Conservation (phyloP, 306 rosid species). For the Pyrus bretschneideri region DNA sequence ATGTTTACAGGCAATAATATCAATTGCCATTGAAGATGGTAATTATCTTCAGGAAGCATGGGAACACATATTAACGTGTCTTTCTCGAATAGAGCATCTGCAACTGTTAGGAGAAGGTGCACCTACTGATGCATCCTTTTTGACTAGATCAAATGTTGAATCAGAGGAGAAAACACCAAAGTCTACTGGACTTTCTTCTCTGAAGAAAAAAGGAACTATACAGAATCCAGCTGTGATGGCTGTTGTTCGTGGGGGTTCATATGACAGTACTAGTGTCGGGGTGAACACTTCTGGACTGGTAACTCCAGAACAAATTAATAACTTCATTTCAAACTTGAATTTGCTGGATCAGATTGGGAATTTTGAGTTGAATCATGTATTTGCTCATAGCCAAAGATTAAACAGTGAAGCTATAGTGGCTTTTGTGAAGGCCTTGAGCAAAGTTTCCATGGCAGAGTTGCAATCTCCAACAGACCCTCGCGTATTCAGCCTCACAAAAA, state of each 20-base stretch:
- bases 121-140: conserved; percentile 87
- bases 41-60: conserved; percentile 90
- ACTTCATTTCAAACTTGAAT: conserved; percentile 85
- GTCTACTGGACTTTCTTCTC: conserved; percentile 57
- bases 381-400: conserved; percentile 97
- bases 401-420: conserved; percentile 98
- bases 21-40: conserved; percentile 96
- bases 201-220: conserved; percentile 75
- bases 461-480: conserved; percentile 99
- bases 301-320: conserved; percentile 81
- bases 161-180: conserved; percentile 60
- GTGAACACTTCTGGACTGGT: conserved; percentile 68
- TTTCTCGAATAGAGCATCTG: conserved; percentile 95
- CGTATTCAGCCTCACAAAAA: conserved; percentile 95
- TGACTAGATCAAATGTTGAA: conserved; percentile 59
- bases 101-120: conserved; percentile 97
- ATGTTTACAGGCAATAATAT: conserved; percentile 67
- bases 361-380: conserved; percentile 95
- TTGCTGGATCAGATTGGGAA: conserved; percentile 92
- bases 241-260: conserved; percentile 96
- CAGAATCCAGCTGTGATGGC: conserved; percentile 95
- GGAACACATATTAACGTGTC: conserved; percentile 97
- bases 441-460: conserved; percentile 87
- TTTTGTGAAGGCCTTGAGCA: conserved; percentile 92
- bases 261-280: conserved; percentile 82